Conservation (phyloP, 1,284 basidiomycete species). For the Trichosporon asahii region DNA sequence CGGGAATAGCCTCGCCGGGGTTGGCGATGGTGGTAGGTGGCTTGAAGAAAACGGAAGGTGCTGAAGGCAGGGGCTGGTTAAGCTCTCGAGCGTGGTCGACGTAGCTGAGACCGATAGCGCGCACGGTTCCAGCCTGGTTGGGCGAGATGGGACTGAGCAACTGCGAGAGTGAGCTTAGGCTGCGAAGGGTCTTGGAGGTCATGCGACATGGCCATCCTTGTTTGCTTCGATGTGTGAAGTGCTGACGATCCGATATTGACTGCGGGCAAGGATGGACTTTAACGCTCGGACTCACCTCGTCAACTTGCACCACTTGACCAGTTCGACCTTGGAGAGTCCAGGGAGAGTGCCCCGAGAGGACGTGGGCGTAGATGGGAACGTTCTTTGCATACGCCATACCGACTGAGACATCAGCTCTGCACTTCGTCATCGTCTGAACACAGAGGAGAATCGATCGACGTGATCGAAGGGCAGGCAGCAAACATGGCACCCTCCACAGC, state of each 20-base stretch:
- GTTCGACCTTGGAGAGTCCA: conserved; percentile 20
- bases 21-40: conserved; percentile 68
- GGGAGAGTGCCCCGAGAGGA: conserved; percentile 24
- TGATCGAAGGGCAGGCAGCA: background rate
- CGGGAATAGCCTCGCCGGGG: conserved; percentile 63
- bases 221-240: background rate
- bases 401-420: conserved; percentile 25
- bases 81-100: conserved; percentile 32
- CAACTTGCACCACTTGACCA: background rate
- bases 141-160: conserved; percentile 43
- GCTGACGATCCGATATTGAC: background rate
- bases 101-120: conserved; percentile 40
- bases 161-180: background rate
- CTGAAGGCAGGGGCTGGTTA: conserved; percentile 50
- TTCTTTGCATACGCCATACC: conserved; percentile 38
- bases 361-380: conserved; percentile 24
- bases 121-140: conserved; percentile 33
- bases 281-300: conserved; percentile 1
- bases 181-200: too few relatives aligned
- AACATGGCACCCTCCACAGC: background rate
- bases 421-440: background rate
- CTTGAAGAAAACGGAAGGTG: conserved; percentile 76
- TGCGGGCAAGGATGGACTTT: background rate
- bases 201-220: background rate
- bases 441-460: background rate